Percentiles rank a stretch among this genome's conserved stretches.
Evolutionary conservation across 1,284 basidiomycete species (phyloP).

Genomic region (Sporisorium sorghi): DNA sequence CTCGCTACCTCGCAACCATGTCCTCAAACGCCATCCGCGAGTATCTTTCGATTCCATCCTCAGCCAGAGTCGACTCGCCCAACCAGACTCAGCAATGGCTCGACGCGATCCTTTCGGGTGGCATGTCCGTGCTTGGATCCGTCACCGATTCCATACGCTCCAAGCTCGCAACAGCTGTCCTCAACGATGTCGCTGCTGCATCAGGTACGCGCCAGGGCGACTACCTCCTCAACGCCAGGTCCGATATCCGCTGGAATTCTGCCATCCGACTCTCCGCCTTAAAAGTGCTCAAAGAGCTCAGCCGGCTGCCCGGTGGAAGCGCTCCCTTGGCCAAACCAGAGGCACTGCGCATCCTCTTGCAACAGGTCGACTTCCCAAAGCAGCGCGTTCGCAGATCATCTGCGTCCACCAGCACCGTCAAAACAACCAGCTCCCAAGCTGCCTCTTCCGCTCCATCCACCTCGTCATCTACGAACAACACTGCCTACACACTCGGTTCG

Average conservation of each 20-base stretch:
- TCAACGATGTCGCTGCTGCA: slow-evolving; percentile 35
- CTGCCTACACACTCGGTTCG: slow-evolving; percentile 19
- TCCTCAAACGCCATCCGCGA: slow-evolving; percentile 30
- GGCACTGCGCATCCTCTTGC: slow-evolving; percentile 38
- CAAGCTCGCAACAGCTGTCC: slow-evolving; percentile 38
- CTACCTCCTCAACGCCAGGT: slow-evolving; percentile 33
- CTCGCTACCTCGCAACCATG: slow-evolving; percentile 17
- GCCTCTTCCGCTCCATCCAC: slow-evolving; percentile 4
- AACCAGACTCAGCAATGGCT: slow-evolving; percentile 35
- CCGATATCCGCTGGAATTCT: slow-evolving; percentile 31
- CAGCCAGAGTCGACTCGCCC: slow-evolving; percentile 28
- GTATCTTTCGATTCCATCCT: slow-evolving; percentile 41
- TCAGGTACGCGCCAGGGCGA: slow-evolving; percentile 38
- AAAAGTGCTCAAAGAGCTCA: slow-evolving; percentile 57
- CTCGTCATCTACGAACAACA: slow-evolving; percentile 6
- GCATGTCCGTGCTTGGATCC: slow-evolving; percentile 25
- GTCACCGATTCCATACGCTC: slow-evolving; percentile 43
- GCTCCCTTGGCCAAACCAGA: slow-evolving; percentile 34
- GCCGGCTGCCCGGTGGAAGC: slow-evolving; percentile 53
- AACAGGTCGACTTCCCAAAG: slow-evolving; percentile 50
- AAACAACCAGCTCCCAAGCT: not conserved
- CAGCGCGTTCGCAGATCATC: slow-evolving; percentile 22
- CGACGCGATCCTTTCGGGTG: slow-evolving; percentile 24
- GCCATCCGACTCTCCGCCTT: slow-evolving; percentile 39
- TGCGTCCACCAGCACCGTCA: slow-evolving; percentile 9